These are phyloP conservation scores for Paecilomyces sp. DNA, from an alignment of 2,329 filamentous ascomycete species.

Conservation along the genomic window DNA sequence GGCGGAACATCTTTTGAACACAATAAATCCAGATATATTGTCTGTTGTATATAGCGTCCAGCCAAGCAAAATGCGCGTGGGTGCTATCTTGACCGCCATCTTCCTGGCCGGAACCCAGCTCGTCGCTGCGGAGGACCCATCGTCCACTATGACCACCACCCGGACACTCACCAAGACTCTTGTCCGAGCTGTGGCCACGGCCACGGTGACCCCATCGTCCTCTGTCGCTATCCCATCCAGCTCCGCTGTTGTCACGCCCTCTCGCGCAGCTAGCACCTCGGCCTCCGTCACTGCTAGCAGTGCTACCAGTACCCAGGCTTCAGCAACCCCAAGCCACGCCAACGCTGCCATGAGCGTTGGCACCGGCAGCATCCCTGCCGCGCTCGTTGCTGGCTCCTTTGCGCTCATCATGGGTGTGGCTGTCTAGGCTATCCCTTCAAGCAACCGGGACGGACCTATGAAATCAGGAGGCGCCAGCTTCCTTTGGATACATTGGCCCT, in stretches of 20 bases:
- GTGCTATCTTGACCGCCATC: background rate
- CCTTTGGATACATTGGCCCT: background rate
- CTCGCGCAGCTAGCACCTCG: constrained; percentile 8
- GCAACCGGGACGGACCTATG: background rate
- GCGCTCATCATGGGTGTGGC: constrained; percentile 27
- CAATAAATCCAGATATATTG: background rate
- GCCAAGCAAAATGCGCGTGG: background rate
- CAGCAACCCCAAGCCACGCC: constrained; percentile 6
- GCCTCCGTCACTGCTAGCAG: constrained; percentile 3
- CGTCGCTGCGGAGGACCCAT: constrained; percentile 19
- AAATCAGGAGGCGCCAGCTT: background rate
- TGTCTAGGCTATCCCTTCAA: constrained; percentile 18
- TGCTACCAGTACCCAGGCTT: constrained; percentile 15
- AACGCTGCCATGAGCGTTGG: constrained; percentile 9
- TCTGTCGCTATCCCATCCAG: constrained; percentile 2
- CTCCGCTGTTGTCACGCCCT: constrained; percentile 5
- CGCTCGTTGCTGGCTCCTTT: constrained; percentile 29
- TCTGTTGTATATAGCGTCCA: background rate
- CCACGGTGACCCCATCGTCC: constrained; percentile 6
- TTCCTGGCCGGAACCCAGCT: constrained; percentile 22
- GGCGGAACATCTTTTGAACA: background rate
- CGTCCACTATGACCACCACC: constrained; percentile 34
- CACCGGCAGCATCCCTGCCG: constrained; percentile 17
- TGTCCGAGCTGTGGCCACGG: constrained; percentile 14
- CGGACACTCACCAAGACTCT: constrained; percentile 34